Percentiles rank a stretch among this genome's conserved stretches.
phyloP scores from a whole-genome alignment of 1,284 basidiomycete species.

The Chalciporus piperatoides region DNA sequence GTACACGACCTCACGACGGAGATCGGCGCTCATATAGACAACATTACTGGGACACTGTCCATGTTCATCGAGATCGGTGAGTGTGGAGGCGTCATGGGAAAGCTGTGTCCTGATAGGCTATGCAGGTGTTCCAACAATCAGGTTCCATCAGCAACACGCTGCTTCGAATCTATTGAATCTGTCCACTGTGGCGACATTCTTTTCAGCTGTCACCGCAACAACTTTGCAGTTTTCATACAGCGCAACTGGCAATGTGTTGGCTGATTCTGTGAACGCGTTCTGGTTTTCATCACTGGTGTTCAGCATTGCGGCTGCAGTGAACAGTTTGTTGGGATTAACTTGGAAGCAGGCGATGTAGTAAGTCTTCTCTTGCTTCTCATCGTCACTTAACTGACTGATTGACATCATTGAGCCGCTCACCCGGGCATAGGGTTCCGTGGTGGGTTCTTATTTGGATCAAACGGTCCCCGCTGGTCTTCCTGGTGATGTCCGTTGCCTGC shows the following conservation, averaged over 20 bases:
- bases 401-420: conserved; percentile 46
- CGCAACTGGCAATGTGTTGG: conserved; percentile 28
- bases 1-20: conserved; percentile 51
- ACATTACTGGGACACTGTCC: conserved; percentile 46
- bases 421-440: conserved; percentile 55
- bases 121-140: conserved; percentile 57
- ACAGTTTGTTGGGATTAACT: conserved; percentile 52
- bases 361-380: conserved; percentile 26
- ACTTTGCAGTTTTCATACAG: conserved; percentile 49
- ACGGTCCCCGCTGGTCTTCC: conserved; percentile 51
- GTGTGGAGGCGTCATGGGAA: conserved; percentile 24
- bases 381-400: conserved; percentile 16
- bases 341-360: conserved; percentile 66
- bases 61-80: conserved; percentile 55
- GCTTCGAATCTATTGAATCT: conserved; percentile 51
- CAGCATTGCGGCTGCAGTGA: conserved; percentile 58
- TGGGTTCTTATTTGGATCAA: conserved; percentile 55
- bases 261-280: conserved; percentile 51
- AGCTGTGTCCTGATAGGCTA: conserved; percentile 24
- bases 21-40: conserved; percentile 54
- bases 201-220: conserved; percentile 56
- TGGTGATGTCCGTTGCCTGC: conserved; percentile 55
- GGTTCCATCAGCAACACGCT: conserved; percentile 55
- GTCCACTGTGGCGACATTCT: conserved; percentile 59
- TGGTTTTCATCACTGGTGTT: conserved; percentile 63